Base-by-base conservation (phyloP, 345 rosid species). In the Hibiscus mutabilis region DNA sequence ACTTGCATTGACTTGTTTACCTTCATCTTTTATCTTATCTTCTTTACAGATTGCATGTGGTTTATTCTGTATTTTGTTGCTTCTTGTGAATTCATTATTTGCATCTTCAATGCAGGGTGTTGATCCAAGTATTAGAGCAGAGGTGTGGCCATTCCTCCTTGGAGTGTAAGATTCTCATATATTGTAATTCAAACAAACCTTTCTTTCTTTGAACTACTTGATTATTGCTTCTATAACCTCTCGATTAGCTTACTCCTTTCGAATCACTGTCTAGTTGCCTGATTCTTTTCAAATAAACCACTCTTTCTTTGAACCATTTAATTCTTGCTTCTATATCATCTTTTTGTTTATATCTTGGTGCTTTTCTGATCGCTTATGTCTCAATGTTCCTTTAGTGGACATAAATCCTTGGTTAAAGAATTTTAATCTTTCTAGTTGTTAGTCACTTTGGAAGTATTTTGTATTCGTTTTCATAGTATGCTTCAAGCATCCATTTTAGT, bases 111-210 rank as follows among this genome's bases (percentile, higher is more conserved):
- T 82, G 70, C 82, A 94, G 98, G 96, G 98, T 73, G 84, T 90
- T 70, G 91, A 91, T 83, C 93, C 96, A 70, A 87, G 89, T 83
- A 86, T 94, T 46, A 89, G 97, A 82, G 86, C 89, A 44, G 89
- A 88, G 76, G 98, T 94, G 75, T 94, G 98, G 98, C 97, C 95
- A 12, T 94, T 94, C 78, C 95, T 94, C 66, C 96, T 91, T 73
- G 98, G 95, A 84, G 81, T 91, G 98, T 94, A 88, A 88, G 95
- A 74, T 72, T 62, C 51, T 25, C 21, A n/a, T 72, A 18, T 18
- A 5, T 2, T 37, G 53, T 69, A 37, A 46, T 69, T 46, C 22
- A n/a, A 66, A 33, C 44, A 33, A 7, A 55, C 29, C 51, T 44
- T 62, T 42, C 60, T 59, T 47, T 22, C 44, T 60, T 69, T 70